Evolutionary conservation across 768 basidiomycete species (phyloP), one percentile per base, ranked within the genome.

Genomic region (Leccinum variicolor): DNA sequence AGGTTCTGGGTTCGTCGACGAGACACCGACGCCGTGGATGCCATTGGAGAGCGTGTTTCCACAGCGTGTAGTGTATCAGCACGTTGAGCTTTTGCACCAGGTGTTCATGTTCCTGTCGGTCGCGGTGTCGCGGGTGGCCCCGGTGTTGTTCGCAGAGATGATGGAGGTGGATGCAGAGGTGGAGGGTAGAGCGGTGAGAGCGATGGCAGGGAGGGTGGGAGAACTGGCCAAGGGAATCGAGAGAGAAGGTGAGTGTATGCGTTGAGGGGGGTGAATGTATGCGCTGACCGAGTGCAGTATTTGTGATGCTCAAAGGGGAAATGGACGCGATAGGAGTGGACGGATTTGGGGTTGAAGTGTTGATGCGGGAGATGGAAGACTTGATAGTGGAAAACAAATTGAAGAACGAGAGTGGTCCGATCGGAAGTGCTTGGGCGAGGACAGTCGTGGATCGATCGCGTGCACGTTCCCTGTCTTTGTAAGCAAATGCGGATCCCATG

Each of bases 51-150:
- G 62, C 28, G 21, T 81, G 39, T 87, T 90, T 73, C 90, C 90
- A 0, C 73, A 76, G 6, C 81, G 89, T 13, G 81, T 89, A 1
- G 79, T 83, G 1, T 88, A 86, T 68, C 91, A 94, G 66, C 89
- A 94, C 71, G 80, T 91, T 58, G 74, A 82, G 36, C 82, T 92
- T 70, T 76, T 94, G 39, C 92, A 90, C 64, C 85, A 91, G 60
- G 66, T 90, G 26, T 92, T 90, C 71, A 73, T 91, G 64, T 86
- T 90, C 68, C 65, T 87, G 56, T 89, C 84, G 29, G 79, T 92
- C 39, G 90, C 89, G 0, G 78, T 92, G 10, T 83, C 81, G 15
- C 78, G 86, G 19, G 84, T 94, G 6, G 82, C 82, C 0, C 92
- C 92, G 0, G 81, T 83, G 29, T 74, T 93, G 55, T 80, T 84